Conservation (phyloP, 176 grass and related monocot genomes). For the Typha latifolia region DNA sequence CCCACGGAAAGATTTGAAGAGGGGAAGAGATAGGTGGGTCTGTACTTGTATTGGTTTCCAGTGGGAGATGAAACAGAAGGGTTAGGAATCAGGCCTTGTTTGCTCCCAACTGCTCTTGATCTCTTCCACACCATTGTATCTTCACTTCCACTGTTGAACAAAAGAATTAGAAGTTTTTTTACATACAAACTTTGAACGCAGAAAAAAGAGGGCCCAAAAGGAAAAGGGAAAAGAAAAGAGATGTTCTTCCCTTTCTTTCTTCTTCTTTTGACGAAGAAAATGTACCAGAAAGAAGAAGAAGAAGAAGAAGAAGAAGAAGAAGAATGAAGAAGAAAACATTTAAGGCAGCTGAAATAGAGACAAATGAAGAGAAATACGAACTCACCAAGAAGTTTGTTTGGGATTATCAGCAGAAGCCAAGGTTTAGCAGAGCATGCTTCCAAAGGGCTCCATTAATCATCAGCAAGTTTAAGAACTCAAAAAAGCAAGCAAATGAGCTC, state of each 20-base stretch:
- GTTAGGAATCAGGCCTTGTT: slow-evolving; percentile 3
- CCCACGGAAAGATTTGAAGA: slow-evolving; percentile 4
- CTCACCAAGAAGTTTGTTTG: no score
- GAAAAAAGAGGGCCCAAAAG: neutral
- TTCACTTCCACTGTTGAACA: neutral
- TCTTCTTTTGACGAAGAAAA: neutral
- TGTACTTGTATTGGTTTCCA: neutral
- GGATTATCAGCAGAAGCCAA: no score
- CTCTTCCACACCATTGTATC: slow-evolving; percentile 16
- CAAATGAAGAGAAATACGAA: no score
- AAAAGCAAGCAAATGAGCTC: no score
- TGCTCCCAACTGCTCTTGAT: slow-evolving; percentile 8
- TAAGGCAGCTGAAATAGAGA: no score
- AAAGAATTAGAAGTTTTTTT: neutral
- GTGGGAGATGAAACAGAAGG: neutral
- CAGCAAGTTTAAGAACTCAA: no score
- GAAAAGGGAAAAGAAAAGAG: neutral
- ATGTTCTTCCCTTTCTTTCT: neutral
- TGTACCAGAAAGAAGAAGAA: neutral
- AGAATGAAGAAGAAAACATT: no score
- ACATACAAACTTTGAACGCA: neutral
- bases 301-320: no score
- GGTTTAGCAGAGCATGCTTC: no score
- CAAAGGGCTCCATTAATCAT: no score
- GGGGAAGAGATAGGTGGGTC: slow-evolving; percentile 7